These are phyloP conservation scores for Yueomyces sp. DNA, from an alignment of 1,139 yeast species.

Conservation along the genomic window DNA sequence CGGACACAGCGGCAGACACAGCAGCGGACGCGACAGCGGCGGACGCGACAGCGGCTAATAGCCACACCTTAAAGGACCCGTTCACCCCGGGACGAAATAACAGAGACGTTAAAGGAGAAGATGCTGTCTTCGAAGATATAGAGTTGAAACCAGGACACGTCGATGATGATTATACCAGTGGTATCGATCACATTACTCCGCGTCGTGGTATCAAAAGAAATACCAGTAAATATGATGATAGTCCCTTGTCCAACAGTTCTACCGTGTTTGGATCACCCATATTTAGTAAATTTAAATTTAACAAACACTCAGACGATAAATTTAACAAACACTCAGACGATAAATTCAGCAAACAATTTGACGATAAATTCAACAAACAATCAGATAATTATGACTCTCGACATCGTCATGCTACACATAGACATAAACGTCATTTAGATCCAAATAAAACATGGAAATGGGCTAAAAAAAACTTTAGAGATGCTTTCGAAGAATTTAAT, in stretches of 20 bases:
- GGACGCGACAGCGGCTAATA: too few relatives aligned
- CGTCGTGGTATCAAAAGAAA: background rate
- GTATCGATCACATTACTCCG: background rate
- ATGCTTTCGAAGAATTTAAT: conserved; percentile 19
- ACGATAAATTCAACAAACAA: too few relatives aligned
- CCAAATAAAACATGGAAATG: conserved; percentile 22
- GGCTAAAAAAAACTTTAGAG: conserved; percentile 23
- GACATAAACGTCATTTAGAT: background rate
- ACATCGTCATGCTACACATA: too few relatives aligned
- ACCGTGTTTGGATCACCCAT: background rate
- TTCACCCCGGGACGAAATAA: too few relatives aligned
- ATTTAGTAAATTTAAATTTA: background rate
- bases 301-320: background rate
- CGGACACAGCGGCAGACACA: too few relatives aligned
- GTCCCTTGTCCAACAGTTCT: background rate
- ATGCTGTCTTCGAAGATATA: background rate
- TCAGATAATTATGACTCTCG: too few relatives aligned
- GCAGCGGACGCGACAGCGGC: too few relatives aligned
- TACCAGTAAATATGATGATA: background rate
- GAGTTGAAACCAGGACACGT: background rate
- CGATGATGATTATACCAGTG: background rate
- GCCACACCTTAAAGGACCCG: too few relatives aligned
- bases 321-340: too few relatives aligned
- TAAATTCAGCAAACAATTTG: background rate
- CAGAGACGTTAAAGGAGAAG: too few relatives aligned